Evolutionary conservation across 345 rosid species (phyloP), one percentile per base, ranked within the genome.

Genomic region (Acer saccharum): DNA sequence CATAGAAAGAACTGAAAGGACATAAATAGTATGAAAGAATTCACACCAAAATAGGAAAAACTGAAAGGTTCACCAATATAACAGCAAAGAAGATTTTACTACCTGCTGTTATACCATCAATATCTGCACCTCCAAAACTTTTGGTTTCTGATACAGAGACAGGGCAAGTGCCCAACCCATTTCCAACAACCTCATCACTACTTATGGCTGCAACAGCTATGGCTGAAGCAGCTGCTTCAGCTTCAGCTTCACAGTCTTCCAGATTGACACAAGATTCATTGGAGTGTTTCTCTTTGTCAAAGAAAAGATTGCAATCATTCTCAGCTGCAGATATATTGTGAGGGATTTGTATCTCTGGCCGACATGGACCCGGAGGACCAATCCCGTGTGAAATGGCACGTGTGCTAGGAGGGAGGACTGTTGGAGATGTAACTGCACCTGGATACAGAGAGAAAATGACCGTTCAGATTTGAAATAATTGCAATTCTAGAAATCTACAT

Each of bases 351-450:
- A 86, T 75, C 57, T 90, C 92, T 11, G 80, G 61, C 60, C 83
- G 87, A 85, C 85, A 74, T 35, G 90, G 78, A 74, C 88, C 88
- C 17, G 85, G 91, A 76, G 90, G 90, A 70, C 89, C 90, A 74
- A 90, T 88, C 13, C 92, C 90, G 52, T 86, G 93, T 50, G 89
- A 79, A 80, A 83, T 80, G 27, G 88, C 74, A 76, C 80, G 80
- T 71, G 84, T 83, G 83, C 84, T 81, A 21, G 88, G 82, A 75
- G 92, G 89, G 39, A 89, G 87, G 78, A 90, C 83, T 27, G 97
- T 87, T 12, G 99, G 92, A 77, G 98, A 91, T 78, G 97, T 91
- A 74, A 96, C 98, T 35, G 94, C 99, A 81, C 99, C 98, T 94
- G 88, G 63, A 78, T 27, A 68, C 62, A 77, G 66, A 35, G 54